Conservation (phyloP, 352 stramenopile species). For the Phytopythium chamaehyphon region DNA sequence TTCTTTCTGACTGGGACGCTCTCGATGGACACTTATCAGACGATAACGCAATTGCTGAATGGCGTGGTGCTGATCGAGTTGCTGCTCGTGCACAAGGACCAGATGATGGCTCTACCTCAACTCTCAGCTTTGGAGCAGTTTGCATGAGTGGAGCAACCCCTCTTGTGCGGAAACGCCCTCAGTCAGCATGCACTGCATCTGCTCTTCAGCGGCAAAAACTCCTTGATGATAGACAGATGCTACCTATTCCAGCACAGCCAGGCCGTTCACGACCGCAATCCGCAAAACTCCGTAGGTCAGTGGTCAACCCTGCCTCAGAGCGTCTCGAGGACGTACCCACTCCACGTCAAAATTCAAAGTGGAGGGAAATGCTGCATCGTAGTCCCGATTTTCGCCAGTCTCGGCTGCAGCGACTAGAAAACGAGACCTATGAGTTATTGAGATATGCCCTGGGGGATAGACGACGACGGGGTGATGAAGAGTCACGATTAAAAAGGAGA, state of each 20-base stretch:
- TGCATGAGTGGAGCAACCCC: background rate
- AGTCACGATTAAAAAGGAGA: no score
- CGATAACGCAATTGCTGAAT: background rate
- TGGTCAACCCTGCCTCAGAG: background rate
- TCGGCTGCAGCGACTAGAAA: conserved; percentile 24
- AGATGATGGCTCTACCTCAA: no score
- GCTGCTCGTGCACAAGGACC: background rate
- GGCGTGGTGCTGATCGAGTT: background rate
- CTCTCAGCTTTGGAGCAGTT: no score
- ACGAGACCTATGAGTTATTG: conserved; percentile 46
- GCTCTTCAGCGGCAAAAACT: background rate
- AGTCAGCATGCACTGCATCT: conserved; percentile 3
- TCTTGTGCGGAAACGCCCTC: background rate
- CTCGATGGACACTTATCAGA: background rate
- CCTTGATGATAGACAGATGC: no score
- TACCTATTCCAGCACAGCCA: background rate
- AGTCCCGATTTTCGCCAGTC: conserved; percentile 35
- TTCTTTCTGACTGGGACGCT: background rate
- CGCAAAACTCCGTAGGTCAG: conserved; percentile 11
- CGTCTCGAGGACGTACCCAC: background rate
- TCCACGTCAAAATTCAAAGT: conserved; percentile 26
- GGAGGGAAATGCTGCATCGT: conserved; percentile 36
- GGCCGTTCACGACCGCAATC: conserved; percentile 22
- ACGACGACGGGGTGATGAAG: no score
- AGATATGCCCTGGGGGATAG: conserved; percentile 18